Base-by-base conservation (phyloP, 176 grass and related monocot species). In the Oryza meyeriana region DNA sequence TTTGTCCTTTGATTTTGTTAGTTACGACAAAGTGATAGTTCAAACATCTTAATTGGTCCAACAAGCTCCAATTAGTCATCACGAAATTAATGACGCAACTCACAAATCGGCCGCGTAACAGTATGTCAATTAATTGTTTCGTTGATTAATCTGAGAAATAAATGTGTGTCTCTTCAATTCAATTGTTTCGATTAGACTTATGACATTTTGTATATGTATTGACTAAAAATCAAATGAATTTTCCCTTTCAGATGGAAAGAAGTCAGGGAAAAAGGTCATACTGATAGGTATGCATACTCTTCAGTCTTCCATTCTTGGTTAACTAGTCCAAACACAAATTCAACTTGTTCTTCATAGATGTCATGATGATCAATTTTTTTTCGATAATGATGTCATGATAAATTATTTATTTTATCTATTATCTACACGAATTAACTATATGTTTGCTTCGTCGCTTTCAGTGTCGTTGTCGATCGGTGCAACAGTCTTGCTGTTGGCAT, bases 231-330 rank as follows among this genome's bases (percentile, higher is more conserved):
- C n/a, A 29, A 39, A 57, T 42, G 14, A 4, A 6, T 27, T 32
- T 76, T 50, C 27, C 73, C 22, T 6, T 85, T 78, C 78, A 89
- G 83, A 31, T 61, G 78, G 34, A 4, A 89, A 72, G 29, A 89
- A 66, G 61, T 85, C 72, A 1, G 8, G 29, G 6, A 77, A 28
- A 13, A 85, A 81, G 55, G 42, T 82, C 41, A 82, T 78, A 44
- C 28, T 87, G 50, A 90, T 80, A 84, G 85, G 89, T 87, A 76
- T 12, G 77, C 50, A 35, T 42, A 31, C 4, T 3, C 2, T 42
- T 20, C 44, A 32, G 48, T 52, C 48, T 8, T 28, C 8, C 24
- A 14, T 25, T 24, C 22, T 47, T 24, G 20, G 22, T 58, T 58
- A 58, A 58, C 8, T 44, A 44, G 6, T 42, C n/a, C 31, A 39